Evolutionary conservation across 495 filamentous ascomycete species (phyloP).

Genomic region (Penicillium crystallinum): DNA sequence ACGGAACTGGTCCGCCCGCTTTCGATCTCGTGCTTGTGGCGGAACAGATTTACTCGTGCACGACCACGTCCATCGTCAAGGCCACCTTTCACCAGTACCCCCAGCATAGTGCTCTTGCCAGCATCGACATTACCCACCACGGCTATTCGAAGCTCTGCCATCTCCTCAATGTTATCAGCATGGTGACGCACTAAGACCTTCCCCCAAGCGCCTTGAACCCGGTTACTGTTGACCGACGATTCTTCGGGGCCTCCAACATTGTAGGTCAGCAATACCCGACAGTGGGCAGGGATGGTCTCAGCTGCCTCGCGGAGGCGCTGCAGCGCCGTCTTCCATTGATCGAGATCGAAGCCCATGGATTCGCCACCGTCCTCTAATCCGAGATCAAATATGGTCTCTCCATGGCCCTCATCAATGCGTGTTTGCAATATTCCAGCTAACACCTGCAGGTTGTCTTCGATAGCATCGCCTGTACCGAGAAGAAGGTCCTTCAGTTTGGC

Average conservation of each 20-base stretch:
- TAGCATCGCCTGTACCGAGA: slow-evolving; percentile 55
- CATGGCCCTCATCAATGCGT: slow-evolving; percentile 78
- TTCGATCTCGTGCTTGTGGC: slow-evolving; percentile 97
- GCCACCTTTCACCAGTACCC: slow-evolving; percentile 90
- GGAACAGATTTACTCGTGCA: slow-evolving; percentile 92
- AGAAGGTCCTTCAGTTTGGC: slow-evolving; percentile 73
- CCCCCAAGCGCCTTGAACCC: slow-evolving; percentile 66
- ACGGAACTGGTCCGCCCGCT: slow-evolving; percentile 93
- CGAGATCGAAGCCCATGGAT: slow-evolving; percentile 73
- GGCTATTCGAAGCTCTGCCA: slow-evolving; percentile 94
- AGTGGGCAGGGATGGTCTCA: slow-evolving; percentile 63
- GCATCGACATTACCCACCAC: slow-evolving; percentile 98
- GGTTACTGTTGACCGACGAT: slow-evolving; percentile 53
- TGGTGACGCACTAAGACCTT: slow-evolving; percentile 77
- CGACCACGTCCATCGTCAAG: slow-evolving; percentile 94
- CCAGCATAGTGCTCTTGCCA: slow-evolving; percentile 94
- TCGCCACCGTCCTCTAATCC: slow-evolving; percentile 91
- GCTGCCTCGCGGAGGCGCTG: slow-evolving; percentile 62
- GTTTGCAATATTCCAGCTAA: slow-evolving; percentile 57
- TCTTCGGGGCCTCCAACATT: slow-evolving; percentile 81
- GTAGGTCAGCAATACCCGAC: slow-evolving; percentile 75
- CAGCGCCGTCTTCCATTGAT: slow-evolving; percentile 75
- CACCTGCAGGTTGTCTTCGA: slow-evolving; percentile 54
- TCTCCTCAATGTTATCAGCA: slow-evolving; percentile 71
- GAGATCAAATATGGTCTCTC: slow-evolving; percentile 87